phyloP scores from a whole-genome alignment of 192 early-diverging fungal species.

The Backusella australiensis region DNA sequence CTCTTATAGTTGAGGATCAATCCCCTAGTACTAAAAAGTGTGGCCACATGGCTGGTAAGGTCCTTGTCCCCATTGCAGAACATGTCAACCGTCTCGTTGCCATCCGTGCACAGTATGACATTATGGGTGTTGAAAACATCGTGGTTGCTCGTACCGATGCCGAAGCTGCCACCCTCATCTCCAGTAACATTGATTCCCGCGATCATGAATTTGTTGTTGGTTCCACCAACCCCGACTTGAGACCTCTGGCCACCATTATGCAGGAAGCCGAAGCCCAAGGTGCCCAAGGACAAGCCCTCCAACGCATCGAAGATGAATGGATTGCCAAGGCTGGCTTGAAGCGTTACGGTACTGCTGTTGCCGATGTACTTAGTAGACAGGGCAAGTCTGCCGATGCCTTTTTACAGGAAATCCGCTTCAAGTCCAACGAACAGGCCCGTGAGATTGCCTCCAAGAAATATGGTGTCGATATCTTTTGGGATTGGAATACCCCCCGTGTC shows the following conservation, averaged over 20 bases:
- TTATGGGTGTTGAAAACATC: slow-evolving; percentile 96
- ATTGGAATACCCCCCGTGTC: slow-evolving; percentile 87
- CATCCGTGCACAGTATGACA: slow-evolving; percentile 94
- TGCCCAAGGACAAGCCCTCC: slow-evolving; percentile 68
- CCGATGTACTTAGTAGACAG: slow-evolving; percentile 66
- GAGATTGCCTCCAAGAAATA: slow-evolving; percentile 65
- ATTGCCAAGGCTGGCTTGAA: slow-evolving; percentile 72
- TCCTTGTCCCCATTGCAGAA: slow-evolving; percentile 95
- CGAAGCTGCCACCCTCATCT: slow-evolving; percentile 95
- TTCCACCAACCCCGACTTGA: slow-evolving; percentile 76
- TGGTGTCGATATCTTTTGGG: slow-evolving; percentile 74
- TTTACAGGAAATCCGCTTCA: slow-evolving; percentile 38
- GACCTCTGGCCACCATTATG: slow-evolving; percentile 75
- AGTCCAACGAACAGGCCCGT: slow-evolving; percentile 87
- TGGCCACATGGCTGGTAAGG: slow-evolving; percentile 99
- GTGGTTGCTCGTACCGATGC: slow-evolving; percentile 95
- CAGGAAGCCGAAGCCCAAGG: slow-evolving; percentile 75
- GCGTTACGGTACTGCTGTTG: slow-evolving; percentile 80
- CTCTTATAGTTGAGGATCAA: slow-evolving; percentile 74
- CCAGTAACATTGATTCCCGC: slow-evolving; percentile 92
- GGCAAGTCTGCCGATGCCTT: slow-evolving; percentile 41
- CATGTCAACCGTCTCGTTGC: slow-evolving; percentile 97
- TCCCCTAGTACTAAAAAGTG: slow-evolving; percentile 97
- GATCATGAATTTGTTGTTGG: slow-evolving; percentile 97
- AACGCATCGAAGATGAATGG: slow-evolving; percentile 87